Base-by-base conservation (phyloP, 169 alveolate species). In the Plasmodium vivax region DNA sequence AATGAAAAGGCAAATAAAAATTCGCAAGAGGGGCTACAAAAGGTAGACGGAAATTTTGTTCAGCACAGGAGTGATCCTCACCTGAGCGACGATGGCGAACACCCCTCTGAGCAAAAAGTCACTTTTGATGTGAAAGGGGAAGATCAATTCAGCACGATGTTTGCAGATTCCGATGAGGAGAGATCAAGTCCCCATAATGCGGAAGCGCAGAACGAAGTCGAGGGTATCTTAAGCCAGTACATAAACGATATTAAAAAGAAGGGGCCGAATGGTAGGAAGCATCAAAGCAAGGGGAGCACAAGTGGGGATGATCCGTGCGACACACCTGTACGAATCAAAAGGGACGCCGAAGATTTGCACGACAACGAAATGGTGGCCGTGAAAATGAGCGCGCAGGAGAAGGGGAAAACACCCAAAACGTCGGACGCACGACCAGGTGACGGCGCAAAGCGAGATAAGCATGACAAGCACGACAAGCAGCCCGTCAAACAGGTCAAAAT, bases 401-500 rank as follows among this genome's bases (percentile, higher is more conserved):
- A 87, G 71, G 71, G 81, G 0, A 79, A 51, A 56, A 51, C 62
- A 51, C 62, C 27, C 62, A 51, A 51, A 16, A 51, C 23, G 62
- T 51, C 23, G 5, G 27, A 51, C 19, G 9, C 10, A 16, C 62
- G 2, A 51, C 62, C 27, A 14, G 62, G 7, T 51, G 62, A 51
- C 62, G 41, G 71, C 45, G 54, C 68, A 75, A 87, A 87, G 72
- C 30, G 82, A 7, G 87, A 45, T 4, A 79, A 79, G 71, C 41
- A 77, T 3, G n/a, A 74, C 27, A 79, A 79, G 82, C 41, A 77
- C 14, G n/a, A 74, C 27, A 54, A 77, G 71, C 85, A 77, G 16
- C 45, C 82, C 51, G 54, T 54, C 56, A 87, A 87, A 41, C 93
- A 87, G 47, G 93, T 87, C 14, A 87, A 87, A 87, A 87, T 87